phyloP scores from a whole-genome alignment of 1,139 yeast species.

The Saccharomyces hybrid region DNA sequence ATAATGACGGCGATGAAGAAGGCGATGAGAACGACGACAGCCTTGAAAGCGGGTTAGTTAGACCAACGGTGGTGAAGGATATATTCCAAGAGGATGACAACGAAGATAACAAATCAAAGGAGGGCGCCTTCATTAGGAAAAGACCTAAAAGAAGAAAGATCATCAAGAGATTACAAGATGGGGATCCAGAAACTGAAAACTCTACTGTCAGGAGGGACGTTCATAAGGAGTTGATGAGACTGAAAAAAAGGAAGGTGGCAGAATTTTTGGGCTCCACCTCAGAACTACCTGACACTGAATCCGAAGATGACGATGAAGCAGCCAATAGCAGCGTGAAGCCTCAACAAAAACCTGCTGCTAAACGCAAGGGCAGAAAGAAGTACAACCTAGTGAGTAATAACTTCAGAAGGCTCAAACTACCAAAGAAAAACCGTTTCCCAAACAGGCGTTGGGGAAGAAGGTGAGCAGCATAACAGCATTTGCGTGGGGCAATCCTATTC shows the following conservation, averaged over 20 bases:
- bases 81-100: constrained; percentile 9
- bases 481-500: background rate
- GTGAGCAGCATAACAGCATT: background rate
- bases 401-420: constrained; percentile 30
- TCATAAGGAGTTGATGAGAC: constrained; percentile 23
- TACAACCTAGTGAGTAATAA: constrained; percentile 33
- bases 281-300: constrained; percentile 10
- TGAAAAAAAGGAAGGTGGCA: constrained; percentile 23
- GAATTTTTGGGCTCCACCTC: constrained; percentile 16
- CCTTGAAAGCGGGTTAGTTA: constrained; percentile 8
- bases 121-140: constrained; percentile 5
- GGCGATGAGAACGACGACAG: constrained; percentile 4
- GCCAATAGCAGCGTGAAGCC: background rate
- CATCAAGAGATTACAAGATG: constrained; percentile 13
- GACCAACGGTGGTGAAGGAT: constrained; percentile 1
- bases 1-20: background rate
- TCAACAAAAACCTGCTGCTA: constrained; percentile 3
- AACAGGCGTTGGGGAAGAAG: constrained; percentile 14
- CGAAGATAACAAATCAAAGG: background rate
- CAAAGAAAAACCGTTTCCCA: constrained; percentile 16
- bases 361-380: constrained; percentile 22
- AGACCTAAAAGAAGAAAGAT: constrained; percentile 13
- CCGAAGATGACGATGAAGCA: constrained; percentile 5
- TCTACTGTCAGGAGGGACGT: constrained; percentile 14
- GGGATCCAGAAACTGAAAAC: constrained; percentile 2